Percentiles rank a stretch among this genome's conserved stretches.
Conservation (phyloP, 192 early-diverging fungal genomes). For the Coemansia sp. region DNA sequence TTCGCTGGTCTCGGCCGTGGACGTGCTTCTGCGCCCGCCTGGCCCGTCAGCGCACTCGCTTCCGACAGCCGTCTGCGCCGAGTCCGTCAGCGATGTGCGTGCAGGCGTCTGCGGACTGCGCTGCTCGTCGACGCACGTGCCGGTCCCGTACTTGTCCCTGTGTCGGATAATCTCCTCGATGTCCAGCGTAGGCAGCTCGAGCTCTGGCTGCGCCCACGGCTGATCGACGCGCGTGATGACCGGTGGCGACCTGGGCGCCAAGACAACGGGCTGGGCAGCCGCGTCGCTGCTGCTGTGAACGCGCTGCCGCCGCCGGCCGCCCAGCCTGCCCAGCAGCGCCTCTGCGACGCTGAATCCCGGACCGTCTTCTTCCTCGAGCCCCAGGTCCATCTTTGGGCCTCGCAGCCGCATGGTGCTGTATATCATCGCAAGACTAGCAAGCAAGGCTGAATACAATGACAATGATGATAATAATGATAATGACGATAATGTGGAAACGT, state of each 20-base stretch:
- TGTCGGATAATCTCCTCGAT: conserved; percentile 36
- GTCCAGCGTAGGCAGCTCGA: conserved; percentile 25
- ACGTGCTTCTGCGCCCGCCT: background rate
- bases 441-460: background rate
- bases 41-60: background rate
- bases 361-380: background rate
- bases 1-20: background rate
- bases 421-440: background rate
- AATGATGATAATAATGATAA: too few species aligned
- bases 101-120: background rate
- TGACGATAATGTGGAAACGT: too few species aligned
- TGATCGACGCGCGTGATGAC: conserved; percentile 32
- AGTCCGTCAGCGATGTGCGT: background rate
- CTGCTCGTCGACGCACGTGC: conserved; percentile 1
- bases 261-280: background rate
- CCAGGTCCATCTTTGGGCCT: background rate
- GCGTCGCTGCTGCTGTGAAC: conserved; percentile 1
- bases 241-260: conserved; percentile 1
- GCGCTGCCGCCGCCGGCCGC: conserved; percentile 3
- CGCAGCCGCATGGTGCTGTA: conserved; percentile 3
- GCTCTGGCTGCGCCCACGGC: conserved; percentile 8
- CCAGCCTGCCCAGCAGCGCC: conserved; percentile 13
- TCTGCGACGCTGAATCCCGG: conserved; percentile 1
- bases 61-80: background rate
- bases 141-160: too few species aligned